Base-by-base conservation (phyloP, 352 stramenopile genomes). In the Phytophthora colocasiae region DNA sequence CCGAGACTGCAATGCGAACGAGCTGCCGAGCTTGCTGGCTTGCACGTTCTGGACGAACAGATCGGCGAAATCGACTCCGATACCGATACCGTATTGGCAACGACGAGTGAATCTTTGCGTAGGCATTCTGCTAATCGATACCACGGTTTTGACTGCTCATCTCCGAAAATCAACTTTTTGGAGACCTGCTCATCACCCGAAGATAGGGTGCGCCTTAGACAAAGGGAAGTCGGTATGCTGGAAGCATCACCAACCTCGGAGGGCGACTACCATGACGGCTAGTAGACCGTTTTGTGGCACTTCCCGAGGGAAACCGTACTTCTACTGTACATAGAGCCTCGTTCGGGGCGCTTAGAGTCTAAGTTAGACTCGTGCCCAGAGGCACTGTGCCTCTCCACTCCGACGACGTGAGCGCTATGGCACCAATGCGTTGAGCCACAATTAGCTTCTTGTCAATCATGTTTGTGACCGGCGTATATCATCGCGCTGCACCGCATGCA, bases 311-410 rank as follows among this genome's bases (percentile, higher is more conserved):
- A 71, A 70, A 70, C 60, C 66, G 66, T 66, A 66, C 41, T 67
- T 74, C 49, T 70, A 74, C n/a, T n/a, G n/a, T n/a, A n/a, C 66
- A 73, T 73, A 74, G 60, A 74, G 66, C 40, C 26, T 44, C 29
- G 9, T 19, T 27, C 6, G 24, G 52, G n/a, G 24, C 27, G 46
- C n/a, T 36, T 36, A n/a, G n/a, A n/a, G n/a, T n/a, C n/a, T n/a
- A n/a, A n/a, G n/a, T n/a, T n/a, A 36, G 31, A 36, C 31, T 34
- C 29, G 29, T 7, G 29, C 6, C 31, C 29, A 32, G 14, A 49
- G 50, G 47, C 47, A 52, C 50, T 38, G 47, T 61, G 56, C 36
- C 48, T 50, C 34, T 62, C 15, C 46, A 65, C 41, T 41, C 49
- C 38, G 47, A 58, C 46, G 47, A 58, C 53, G 27, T 40, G 38